phyloP scores from a whole-genome alignment of 129 eudicot species.

The Pulicaria dysenterica region DNA sequence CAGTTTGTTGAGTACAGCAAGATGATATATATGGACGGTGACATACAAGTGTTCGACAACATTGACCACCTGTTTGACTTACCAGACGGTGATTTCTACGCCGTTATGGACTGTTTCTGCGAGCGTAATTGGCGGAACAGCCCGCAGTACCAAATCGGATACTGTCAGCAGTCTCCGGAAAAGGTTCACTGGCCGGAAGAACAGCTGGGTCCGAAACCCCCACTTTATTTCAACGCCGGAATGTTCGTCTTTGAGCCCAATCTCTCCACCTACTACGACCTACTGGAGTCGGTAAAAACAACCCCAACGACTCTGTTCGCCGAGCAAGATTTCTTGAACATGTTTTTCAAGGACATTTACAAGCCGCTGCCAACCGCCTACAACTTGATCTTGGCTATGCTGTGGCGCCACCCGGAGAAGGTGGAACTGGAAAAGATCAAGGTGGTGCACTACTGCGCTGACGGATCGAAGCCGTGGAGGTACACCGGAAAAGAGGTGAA shows the following conservation, averaged over 20 bases:
- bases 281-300: conserved; percentile 46
- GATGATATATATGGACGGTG: conserved; percentile 89
- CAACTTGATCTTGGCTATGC: conserved; percentile 60
- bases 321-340: conserved; percentile 73
- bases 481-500: conserved; percentile 62
- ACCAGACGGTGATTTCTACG: conserved; percentile 67
- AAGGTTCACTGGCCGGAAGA: conserved; percentile 63
- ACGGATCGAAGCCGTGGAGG: conserved; percentile 77
- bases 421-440: conserved; percentile 47
- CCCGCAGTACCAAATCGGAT: conserved; percentile 70
- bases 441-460: conserved; percentile 72
- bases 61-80: conserved; percentile 82
- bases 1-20: conserved; percentile 90
- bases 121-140: conserved; percentile 65
- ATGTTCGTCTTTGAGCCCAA: conserved; percentile 78
- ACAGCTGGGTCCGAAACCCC: conserved; percentile 59
- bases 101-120: conserved; percentile 82
- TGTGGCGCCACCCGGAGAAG: conserved; percentile 79
- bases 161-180: conserved; percentile 59
- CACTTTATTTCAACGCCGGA: conserved; percentile 78
- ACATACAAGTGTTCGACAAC: conserved; percentile 83
- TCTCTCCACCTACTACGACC: conserved; percentile 54
- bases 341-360: conserved; percentile 56
- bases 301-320: conserved; percentile 76
- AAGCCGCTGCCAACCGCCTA: conserved; percentile 49